Evolutionary conservation across 1,139 yeast species (phyloP), one percentile per base, ranked within the genome.

Genomic region (Zygosaccharomyces pseudobailii): DNA sequence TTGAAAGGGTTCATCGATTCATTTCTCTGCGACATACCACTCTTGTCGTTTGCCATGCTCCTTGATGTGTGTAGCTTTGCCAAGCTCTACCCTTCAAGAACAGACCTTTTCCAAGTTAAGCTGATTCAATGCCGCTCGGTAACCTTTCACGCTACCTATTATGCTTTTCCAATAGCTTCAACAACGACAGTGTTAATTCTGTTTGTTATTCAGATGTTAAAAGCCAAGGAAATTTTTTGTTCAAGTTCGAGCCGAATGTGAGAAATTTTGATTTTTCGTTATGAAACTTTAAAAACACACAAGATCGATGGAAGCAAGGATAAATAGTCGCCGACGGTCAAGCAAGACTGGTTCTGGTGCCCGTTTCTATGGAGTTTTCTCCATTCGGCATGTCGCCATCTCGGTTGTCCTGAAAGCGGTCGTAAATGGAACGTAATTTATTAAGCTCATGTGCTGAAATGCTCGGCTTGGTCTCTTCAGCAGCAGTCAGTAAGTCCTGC

Each of bases 371-470:
- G 55, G 95, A 82, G 3, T 92, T 82, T 31, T 82, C 76, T 0
- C 97, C 97, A 56, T 82, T 82, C 1, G 95, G 96, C 89, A 90
- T 82, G 50, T 85, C 84, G 0, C 96, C 97, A 52, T 86, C 90
- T 40, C 97, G 71, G 28, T 82, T 92, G 27, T 82, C 77, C 13
- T 84, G 79, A 63, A 92, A 92, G 62, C 85, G 82, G 32, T 73
- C 66, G 64, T 92, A 92, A 40, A 92, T 84, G 0, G 64, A 69
- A 24, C 72, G 69, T 43, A 90, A 75, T 60, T 88, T 87, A 9
- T 58, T 56, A 55, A 79, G 76, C 61, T 92, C 97, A 19, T 80
- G 77, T 0, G 71, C 68, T 0, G 97, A 88, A 40, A 92, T 88
- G 36, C 96, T 87, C 7, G 96, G 90, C 56, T 86, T 88, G 0